Percentiles rank a stretch among this genome's conserved stretches.
Conservation (phyloP, 768 basidiomycete species). For the Lactifluus volemus region DNA sequence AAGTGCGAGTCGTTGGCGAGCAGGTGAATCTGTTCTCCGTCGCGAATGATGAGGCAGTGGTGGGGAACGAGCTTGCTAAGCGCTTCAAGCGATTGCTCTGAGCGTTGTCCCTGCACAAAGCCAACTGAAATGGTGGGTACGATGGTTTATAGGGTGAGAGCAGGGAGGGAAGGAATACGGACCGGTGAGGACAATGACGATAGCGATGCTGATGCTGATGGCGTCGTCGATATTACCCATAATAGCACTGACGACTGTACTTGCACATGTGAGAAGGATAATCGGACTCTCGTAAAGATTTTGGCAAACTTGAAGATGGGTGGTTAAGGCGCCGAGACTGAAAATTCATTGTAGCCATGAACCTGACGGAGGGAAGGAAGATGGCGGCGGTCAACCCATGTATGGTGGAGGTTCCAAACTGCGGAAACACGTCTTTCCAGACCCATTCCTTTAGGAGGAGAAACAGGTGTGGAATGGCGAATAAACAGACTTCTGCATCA, state of each 20-base stretch:
- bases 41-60: constrained; percentile 86
- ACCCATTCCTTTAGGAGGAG: constrained; percentile 32
- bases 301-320: constrained; percentile 82
- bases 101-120: constrained; percentile 91
- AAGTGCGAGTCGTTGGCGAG: constrained; percentile 89
- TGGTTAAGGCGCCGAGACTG: constrained; percentile 75
- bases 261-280: constrained; percentile 83
- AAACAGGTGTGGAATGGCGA: not conserved
- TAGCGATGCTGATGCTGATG: constrained; percentile 84
- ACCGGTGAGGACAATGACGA: constrained; percentile 92
- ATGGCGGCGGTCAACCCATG: constrained; percentile 55
- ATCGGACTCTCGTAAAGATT: constrained; percentile 94
- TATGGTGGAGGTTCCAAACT: constrained; percentile 56
- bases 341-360: constrained; percentile 92
- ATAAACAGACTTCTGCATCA: constrained; percentile 6
- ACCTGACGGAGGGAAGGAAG: constrained; percentile 51
- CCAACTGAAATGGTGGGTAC: constrained; percentile 47
- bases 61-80: constrained; percentile 96
- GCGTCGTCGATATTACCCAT: constrained; percentile 98
- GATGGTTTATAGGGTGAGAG: not conserved
- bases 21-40: constrained; percentile 63
- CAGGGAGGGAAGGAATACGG: constrained; percentile 42
- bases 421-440: constrained; percentile 59
- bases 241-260: constrained; percentile 78
- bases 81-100: constrained; percentile 90